Evolutionary conservation across 2,329 filamentous ascomycete genomes (phyloP).

Genomic region (Talaromyces verruculosus): DNA sequence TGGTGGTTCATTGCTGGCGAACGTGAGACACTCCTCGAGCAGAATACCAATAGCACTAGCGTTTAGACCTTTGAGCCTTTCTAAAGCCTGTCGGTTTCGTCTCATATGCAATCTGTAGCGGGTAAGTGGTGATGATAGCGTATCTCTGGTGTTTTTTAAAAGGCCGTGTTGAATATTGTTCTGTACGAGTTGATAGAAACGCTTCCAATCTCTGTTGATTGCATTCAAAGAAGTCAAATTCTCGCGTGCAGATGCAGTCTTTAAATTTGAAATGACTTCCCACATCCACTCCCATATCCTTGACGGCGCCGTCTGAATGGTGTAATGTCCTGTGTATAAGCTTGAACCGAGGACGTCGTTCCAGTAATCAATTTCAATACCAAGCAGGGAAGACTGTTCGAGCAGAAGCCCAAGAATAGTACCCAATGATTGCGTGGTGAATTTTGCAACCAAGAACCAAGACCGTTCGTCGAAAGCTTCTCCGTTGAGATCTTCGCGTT

Average conservation of each 20-base stretch:
- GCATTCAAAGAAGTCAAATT: neutral
- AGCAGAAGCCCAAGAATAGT: conserved; percentile 10
- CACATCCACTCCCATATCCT: conserved; percentile 6
- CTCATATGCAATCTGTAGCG: conserved; percentile 11
- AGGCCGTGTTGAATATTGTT: conserved; percentile 14
- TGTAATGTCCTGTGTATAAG: conserved; percentile 18
- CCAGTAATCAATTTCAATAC: conserved; percentile 20
- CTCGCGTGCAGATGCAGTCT: neutral
- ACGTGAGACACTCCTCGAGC: conserved; percentile 20
- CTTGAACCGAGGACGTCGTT: conserved; percentile 16
- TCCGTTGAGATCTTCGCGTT: neutral
- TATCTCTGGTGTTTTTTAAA: conserved; percentile 4
- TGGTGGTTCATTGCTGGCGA: conserved; percentile 11
- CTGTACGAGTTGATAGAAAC: conserved; percentile 19
- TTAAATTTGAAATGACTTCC: conserved; percentile 3
- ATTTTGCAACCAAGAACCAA: conserved; percentile 20
- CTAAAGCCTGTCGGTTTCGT: conserved; percentile 11
- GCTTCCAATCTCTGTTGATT: conserved; percentile 12
- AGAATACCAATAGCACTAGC: conserved; percentile 20
- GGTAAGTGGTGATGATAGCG: conserved; percentile 18
- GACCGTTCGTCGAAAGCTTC: neutral
- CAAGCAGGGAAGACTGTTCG: conserved; percentile 15
- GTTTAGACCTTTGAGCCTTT: conserved; percentile 12
- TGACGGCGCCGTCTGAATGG: conserved; percentile 15
- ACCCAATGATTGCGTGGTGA: conserved; percentile 16